Evolutionary conservation across 2,329 filamentous ascomycete genomes (phyloP), one percentile per base, ranked within the genome.

Genomic region (Pseudogymnoascus sp.): DNA sequence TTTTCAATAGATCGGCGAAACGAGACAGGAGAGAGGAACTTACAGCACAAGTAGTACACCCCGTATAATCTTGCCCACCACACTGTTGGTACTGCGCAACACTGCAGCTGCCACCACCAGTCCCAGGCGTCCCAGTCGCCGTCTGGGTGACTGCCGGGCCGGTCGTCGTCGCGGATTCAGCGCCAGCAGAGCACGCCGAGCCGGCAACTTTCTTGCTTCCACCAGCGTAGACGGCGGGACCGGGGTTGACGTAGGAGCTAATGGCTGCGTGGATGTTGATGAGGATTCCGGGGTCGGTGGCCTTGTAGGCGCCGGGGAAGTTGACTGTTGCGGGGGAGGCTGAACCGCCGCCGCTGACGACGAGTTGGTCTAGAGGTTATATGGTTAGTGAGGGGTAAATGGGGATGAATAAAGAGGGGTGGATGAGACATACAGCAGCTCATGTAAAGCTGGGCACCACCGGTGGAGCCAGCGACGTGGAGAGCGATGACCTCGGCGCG

Each of bases 371-470:
- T 56, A 6, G 74, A 73, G 3, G 74, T 28, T 50, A 26, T 28
- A 26, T 78, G 0, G 73, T 78, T 22, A 78, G 78, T 14, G 72
- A 74, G 22, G 77, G 76, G 24, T 78, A 76, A 28, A 82, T 75
- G 64, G 78, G 77, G 60, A 82, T 74, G 72, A 31, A 16, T 53
- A 16, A 7, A 1, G n/a, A 28, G 43, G 77, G 0, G 74, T 77
- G 2, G 26, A 19, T 6, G 28, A 1, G 28, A 33, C 28, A 4
- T 56, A 56, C 50, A 56, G 67, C 78, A 81, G 70, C 77, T 75
- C 76, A 77, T 77, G 67, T 80, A 79, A 69, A 82, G 78, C 70
- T 81, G 78, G 11, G 78, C 78, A 3, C 77, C 78, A 10, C 50
- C 37, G 16, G 12, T 41, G 22, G 46, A 41, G 11, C 35, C 63